Percentiles rank a stretch among this genome's conserved stretches.
Conservation (phyloP, 2,329 filamentous ascomycete genomes). For the Hymenotorrendiella dingleyae region DNA sequence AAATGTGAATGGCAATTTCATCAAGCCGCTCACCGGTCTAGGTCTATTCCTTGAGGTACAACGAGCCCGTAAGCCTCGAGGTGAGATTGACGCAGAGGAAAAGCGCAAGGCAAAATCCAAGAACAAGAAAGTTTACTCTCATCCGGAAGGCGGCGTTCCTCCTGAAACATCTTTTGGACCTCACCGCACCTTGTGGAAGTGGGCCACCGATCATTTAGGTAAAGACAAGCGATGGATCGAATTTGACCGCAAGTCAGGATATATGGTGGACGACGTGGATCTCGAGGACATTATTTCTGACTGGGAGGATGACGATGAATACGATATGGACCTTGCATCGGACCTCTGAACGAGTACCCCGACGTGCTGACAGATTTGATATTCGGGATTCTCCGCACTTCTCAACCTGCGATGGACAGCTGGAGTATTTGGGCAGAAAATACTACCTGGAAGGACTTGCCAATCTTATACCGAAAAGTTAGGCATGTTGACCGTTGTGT, state of each 20-base stretch:
- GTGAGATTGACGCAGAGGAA: background rate
- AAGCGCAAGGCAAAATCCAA: background rate
- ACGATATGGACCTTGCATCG: background rate
- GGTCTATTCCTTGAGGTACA: background rate
- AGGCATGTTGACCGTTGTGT: too few species aligned
- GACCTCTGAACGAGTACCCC: too few species aligned
- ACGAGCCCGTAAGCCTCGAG: background rate
- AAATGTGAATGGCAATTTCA: background rate
- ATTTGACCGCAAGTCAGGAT: constrained; percentile 13
- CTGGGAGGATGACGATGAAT: background rate
- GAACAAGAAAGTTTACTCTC: background rate
- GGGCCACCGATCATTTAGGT: constrained; percentile 6
- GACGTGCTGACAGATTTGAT: too few species aligned
- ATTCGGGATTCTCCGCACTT: too few species aligned
- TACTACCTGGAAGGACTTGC: too few species aligned
- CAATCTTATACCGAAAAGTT: too few species aligned
- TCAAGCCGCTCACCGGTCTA: constrained; percentile 9
- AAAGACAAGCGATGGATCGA: constrained; percentile 17
- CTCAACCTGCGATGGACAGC: too few species aligned
- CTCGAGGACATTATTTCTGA: background rate
- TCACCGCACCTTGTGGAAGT: constrained; percentile 19
- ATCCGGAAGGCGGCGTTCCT: constrained; percentile 16
- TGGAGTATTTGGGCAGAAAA: too few species aligned
- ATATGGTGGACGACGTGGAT: constrained; percentile 3
- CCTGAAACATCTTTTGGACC: constrained; percentile 10